Conservation (phyloP, 306 rosid species). For the Trifolium subterraneum region DNA sequence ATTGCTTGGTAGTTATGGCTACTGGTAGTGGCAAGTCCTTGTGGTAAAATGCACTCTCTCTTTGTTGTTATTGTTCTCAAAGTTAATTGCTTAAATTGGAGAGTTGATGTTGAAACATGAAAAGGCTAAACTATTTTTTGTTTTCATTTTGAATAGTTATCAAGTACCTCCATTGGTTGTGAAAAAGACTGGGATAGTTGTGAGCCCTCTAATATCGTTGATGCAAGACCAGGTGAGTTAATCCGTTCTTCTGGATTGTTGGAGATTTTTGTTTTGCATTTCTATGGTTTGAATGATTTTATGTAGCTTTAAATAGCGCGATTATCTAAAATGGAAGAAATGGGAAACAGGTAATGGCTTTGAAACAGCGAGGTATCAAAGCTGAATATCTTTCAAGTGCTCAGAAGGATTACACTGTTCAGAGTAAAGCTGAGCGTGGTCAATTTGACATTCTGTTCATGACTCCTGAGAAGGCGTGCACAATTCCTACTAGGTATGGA, state of each 20-base stretch:
- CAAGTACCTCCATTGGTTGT: slow-evolving; percentile 90
- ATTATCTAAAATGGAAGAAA: slow-evolving; percentile 35
- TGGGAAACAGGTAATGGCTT: slow-evolving; percentile 81
- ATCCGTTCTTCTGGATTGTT: neutral
- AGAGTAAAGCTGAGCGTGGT: slow-evolving; percentile 77
- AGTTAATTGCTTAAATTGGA: slow-evolving; percentile 11
- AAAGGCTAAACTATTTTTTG: neutral
- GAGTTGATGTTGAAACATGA: slow-evolving; percentile 17
- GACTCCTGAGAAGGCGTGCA: slow-evolving; percentile 94
- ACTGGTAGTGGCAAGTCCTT: slow-evolving; percentile 94
- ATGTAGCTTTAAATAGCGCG: neutral
- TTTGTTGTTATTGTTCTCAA: neutral
- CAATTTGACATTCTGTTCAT: slow-evolving; percentile 77
- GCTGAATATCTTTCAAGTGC: slow-evolving; percentile 88
- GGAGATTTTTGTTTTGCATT: slow-evolving; percentile 9
- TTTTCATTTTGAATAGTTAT: slow-evolving; percentile 53
- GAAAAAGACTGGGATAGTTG: slow-evolving; percentile 81
- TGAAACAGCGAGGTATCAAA: slow-evolving; percentile 80
- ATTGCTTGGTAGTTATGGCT: slow-evolving; percentile 87
- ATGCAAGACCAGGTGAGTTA: slow-evolving; percentile 88
- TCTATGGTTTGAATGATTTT: slow-evolving; percentile 24
- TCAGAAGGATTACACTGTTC: slow-evolving; percentile 75
- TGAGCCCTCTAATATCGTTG: slow-evolving; percentile 84
- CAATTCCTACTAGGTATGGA: slow-evolving; percentile 68
- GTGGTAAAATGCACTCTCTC: slow-evolving; percentile 53